Evolutionary conservation across 306 rosid genomes (phyloP).

Genomic region (Pyrus communis): DNA sequence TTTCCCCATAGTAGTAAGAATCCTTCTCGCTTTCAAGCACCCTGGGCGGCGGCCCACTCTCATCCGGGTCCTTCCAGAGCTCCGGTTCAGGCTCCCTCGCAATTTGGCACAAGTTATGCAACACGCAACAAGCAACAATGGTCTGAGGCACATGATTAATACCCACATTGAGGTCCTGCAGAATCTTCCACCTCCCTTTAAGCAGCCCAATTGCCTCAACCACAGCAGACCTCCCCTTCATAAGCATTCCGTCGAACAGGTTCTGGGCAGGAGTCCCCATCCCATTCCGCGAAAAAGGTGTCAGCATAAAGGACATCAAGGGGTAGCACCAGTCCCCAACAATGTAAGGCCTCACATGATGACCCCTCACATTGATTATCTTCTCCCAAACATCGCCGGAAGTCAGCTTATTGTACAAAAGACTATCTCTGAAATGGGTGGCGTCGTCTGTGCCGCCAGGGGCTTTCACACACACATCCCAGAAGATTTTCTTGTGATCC

Average conservation of each 20-base stretch:
- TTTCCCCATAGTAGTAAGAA: constrained; percentile 62
- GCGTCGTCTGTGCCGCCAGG: constrained; percentile 77
- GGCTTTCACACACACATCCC: constrained; percentile 92
- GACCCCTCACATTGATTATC: constrained; percentile 50
- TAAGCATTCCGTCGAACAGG: constrained; percentile 81
- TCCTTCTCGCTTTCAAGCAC: constrained; percentile 65
- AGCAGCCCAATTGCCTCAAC: constrained; percentile 86
- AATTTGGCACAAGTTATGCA: constrained; percentile 90
- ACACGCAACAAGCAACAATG: constrained; percentile 81
- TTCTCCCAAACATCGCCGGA: constrained; percentile 83
- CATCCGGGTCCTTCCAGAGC: constrained; percentile 81
- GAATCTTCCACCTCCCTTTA: constrained; percentile 89
- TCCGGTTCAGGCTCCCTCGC: constrained; percentile 93
- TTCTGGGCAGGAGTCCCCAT: constrained; percentile 84
- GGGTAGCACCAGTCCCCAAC: constrained; percentile 96
- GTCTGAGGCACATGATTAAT: constrained; percentile 83
- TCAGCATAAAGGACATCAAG: constrained; percentile 53
- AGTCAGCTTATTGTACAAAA: constrained; percentile 50
- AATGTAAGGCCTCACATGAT: constrained; percentile 67
- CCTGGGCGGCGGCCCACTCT: constrained; percentile 59
- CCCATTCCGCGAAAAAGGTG: constrained; percentile 62
- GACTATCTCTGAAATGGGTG: constrained; percentile 68
- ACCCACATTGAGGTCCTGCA: constrained; percentile 77
- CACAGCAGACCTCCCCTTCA: constrained; percentile 83
- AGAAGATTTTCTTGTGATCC: constrained; percentile 77